Evolutionary conservation across 225 moss, liverwort and hornwort genomes (phyloP).

Genomic region (Pleurozium schreberi): DNA sequence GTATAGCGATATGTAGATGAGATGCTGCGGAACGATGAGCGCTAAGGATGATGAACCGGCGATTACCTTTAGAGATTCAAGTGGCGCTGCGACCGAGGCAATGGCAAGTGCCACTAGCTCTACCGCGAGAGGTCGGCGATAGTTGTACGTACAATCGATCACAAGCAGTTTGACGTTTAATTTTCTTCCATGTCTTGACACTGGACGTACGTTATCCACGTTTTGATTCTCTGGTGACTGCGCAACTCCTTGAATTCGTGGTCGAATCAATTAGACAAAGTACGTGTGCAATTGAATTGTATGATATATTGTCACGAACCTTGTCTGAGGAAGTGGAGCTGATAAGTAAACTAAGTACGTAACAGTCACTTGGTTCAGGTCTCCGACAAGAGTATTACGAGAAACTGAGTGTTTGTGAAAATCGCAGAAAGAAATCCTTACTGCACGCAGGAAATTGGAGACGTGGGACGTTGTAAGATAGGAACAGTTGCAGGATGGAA

Average conservation of each 20-base stretch:
- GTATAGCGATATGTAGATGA: neutral
- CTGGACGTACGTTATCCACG: neutral
- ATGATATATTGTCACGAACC: neutral
- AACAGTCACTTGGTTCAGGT: neutral
- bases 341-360: neutral
- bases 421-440: neutral
- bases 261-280: neutral
- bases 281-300: neutral
- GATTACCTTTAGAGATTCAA: neutral
- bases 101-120: neutral
- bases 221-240: neutral
- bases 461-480: neutral
- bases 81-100: neutral
- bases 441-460: neutral
- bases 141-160: neutral
- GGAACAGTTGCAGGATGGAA: neutral
- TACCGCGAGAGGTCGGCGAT: neutral
- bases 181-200: neutral
- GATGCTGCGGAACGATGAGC: neutral
- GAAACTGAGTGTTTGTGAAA: neutral
- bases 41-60: neutral
- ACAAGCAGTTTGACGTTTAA: neutral
- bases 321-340: neutral
- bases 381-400: neutral
- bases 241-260: neutral